Conservation (phyloP, 2,329 filamentous ascomycete genomes). For the Incumbomyces delicatus region DNA sequence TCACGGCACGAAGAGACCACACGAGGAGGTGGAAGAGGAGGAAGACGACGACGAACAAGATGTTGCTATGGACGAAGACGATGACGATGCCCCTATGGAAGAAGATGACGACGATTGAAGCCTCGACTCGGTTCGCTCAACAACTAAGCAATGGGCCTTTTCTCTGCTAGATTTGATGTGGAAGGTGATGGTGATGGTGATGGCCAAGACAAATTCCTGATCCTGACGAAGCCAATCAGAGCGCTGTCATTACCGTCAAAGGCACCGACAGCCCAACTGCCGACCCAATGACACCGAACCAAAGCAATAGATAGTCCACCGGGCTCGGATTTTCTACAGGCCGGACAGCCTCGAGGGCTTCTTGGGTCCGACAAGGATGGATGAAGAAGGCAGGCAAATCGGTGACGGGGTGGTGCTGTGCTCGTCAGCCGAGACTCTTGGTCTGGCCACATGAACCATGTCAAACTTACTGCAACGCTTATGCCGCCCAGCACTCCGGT, state of each 20-base stretch:
- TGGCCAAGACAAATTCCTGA: too few relatives aligned
- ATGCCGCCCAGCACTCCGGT: slow-evolving; percentile 62
- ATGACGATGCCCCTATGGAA: slow-evolving; percentile 61
- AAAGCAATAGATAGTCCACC: slow-evolving; percentile 69
- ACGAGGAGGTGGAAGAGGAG: slow-evolving; percentile 58
- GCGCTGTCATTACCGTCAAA: slow-evolving; percentile 44
- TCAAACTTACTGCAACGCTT: slow-evolving; percentile 58
- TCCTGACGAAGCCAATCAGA: too few relatives aligned
- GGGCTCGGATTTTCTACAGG: slow-evolving; percentile 29
- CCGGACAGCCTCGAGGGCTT: slow-evolving; percentile 61
- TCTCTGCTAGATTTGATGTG: too few relatives aligned
- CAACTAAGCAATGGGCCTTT: too few relatives aligned
- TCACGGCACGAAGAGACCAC: slow-evolving; percentile 57
- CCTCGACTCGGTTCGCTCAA: too few relatives aligned
- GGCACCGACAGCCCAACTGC: slow-evolving; percentile 72
- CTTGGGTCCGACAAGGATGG: slow-evolving; percentile 81
- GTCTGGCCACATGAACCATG: slow-evolving; percentile 14
- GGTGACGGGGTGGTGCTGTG: slow-evolving; percentile 71
- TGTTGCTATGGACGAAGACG: slow-evolving; percentile 55
- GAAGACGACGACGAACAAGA: slow-evolving; percentile 45
- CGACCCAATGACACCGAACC: slow-evolving; percentile 78
- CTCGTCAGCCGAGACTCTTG: slow-evolving; percentile 26
- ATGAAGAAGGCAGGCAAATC: slow-evolving; percentile 76
- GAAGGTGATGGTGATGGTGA: too few relatives aligned
- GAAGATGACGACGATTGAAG: slow-evolving; percentile 61